Base-by-base conservation (phyloP, 2,329 filamentous ascomycete genomes). In the Grosmannia clavigera region DNA sequence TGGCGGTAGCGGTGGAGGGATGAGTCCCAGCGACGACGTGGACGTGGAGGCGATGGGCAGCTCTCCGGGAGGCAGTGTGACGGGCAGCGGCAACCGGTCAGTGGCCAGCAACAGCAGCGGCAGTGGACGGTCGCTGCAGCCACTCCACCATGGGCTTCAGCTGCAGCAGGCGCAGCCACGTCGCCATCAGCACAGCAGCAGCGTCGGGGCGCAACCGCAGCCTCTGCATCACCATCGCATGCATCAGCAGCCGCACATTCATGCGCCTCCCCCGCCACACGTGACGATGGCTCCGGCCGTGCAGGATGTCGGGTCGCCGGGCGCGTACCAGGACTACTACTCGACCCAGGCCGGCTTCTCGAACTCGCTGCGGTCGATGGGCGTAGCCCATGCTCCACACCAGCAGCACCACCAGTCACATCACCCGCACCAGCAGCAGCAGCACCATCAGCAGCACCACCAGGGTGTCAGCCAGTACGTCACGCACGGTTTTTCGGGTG, bases 11-110 rank as follows among this genome's bases (percentile, higher is more conserved):
- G 79, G 77, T 5, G 43, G 46, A 12, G 79, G 74, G 71, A 74
- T 83, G 68, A 81, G 88, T 75, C 84, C 81, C 69, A 78, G 77
- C 71, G 79, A 80, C 72, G 79, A 81, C 78, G 63, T 83, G 68
- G 80, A 82, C 78, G 63, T 83, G 68, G 80, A 82, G 38, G 73
- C 71, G 62, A 70, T 73, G 57, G 73, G 75, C 65, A 75, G 75
- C 61, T 72, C 73, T 55, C 71, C 75, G 57, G 68, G 66, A 25
- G 68, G 67, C 65, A 72, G 72, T 67, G 71, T 43, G 27, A n/a
- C 7, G 6, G 33, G 46, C 53, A 56, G 53, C 58, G n/a, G 48
- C 48, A 38, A 31, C 31, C 19, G 51, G 16, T 53, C 51, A 14
- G 25, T 38, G 16, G 22, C 38, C 22, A 56, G 22, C 38, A 48